phyloP scores from a whole-genome alignment of 306 rosid genomes.

The Cicer bijugum region DNA sequence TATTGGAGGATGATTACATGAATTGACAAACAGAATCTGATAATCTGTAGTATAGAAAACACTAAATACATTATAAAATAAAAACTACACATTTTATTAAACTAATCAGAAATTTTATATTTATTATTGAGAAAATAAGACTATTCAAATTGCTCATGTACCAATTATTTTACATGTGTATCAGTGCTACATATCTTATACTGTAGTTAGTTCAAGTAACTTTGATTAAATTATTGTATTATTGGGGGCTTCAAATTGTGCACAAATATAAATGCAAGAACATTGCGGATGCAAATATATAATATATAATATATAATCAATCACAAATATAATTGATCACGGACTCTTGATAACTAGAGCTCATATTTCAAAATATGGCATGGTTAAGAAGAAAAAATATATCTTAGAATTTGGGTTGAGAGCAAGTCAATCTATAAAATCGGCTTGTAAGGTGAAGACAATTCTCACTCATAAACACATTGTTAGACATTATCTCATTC shows the following conservation, averaged over 20 bases:
- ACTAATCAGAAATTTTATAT: too few relatives aligned
- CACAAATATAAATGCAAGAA: background rate
- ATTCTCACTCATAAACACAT: too few relatives aligned
- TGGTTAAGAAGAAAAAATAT: too few relatives aligned
- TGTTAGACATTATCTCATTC: too few relatives aligned
- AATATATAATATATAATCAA: background rate
- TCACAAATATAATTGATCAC: too few relatives aligned
- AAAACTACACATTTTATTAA: background rate
- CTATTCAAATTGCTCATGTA: too few relatives aligned
- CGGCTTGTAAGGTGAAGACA: too few relatives aligned
- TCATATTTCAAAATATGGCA: too few relatives aligned
- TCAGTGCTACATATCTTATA: background rate
- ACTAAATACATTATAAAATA: background rate
- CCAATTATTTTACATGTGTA: too few relatives aligned
- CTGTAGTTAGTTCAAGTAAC: background rate
- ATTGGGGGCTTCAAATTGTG: constrained; percentile 11
- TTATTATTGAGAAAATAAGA: background rate
- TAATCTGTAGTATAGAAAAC: background rate
- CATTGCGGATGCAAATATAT: background rate
- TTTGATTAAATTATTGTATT: background rate
- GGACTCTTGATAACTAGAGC: too few relatives aligned
- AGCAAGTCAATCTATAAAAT: too few relatives aligned
- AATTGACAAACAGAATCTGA: background rate
- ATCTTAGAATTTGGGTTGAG: too few relatives aligned
- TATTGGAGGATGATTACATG: background rate